phyloP scores from a whole-genome alignment of 2,329 filamentous ascomycete species.

The Apiospora sp. region DNA sequence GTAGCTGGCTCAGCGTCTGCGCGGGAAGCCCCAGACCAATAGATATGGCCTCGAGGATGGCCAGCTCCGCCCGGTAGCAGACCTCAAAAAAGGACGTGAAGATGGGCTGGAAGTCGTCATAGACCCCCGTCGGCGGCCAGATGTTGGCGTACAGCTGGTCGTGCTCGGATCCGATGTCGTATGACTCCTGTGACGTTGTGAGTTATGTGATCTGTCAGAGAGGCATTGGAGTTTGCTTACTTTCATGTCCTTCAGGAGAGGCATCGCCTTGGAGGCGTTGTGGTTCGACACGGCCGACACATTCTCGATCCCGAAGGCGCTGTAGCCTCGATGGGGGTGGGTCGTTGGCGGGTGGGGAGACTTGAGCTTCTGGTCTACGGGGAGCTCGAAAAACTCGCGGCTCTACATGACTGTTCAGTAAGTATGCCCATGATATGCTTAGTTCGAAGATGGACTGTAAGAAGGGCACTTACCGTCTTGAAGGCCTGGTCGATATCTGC shows the following conservation, averaged over 20 bases:
- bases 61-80: background rate
- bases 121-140: background rate
- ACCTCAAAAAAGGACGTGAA: constrained; percentile 10
- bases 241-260: background rate
- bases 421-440: no score
- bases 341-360: background rate
- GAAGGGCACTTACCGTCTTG: background rate
- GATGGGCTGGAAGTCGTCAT: background rate
- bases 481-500: background rate
- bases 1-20: background rate
- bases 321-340: background rate
- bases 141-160: constrained; percentile 12
- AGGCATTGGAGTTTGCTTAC: background rate
- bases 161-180: constrained; percentile 6
- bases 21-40: background rate
- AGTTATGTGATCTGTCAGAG: background rate
- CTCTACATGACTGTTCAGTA: background rate
- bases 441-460: no score
- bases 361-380: constrained; percentile 12
- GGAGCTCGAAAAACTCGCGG: background rate
- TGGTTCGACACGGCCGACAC: constrained; percentile 12
- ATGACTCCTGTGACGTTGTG: background rate
- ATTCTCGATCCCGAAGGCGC: constrained; percentile 12
- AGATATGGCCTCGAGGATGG: constrained; percentile 13
- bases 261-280: background rate